Evolutionary conservation across 768 basidiomycete genomes (phyloP).

Genomic region (Termitomyces sp.): DNA sequence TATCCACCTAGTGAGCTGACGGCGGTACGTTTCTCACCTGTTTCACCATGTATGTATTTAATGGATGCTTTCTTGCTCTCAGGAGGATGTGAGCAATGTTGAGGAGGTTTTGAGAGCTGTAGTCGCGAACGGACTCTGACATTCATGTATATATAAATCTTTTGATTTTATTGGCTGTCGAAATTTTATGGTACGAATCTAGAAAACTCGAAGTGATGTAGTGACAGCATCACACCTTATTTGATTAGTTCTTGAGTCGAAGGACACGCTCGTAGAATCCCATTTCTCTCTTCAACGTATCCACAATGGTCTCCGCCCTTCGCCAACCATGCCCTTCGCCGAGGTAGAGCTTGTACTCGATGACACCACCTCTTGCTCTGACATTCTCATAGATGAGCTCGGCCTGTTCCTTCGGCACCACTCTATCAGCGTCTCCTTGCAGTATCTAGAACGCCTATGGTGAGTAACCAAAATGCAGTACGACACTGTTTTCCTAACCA

Average conservation of each 20-base stretch:
- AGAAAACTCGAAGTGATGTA: background rate
- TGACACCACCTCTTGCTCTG: conserved; percentile 39
- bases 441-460: conserved; percentile 39
- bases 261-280: conserved; percentile 48
- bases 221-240: background rate
- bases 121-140: conserved; percentile 3
- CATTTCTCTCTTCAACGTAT: conserved; percentile 47
- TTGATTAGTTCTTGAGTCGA: conserved; percentile 16
- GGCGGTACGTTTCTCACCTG: background rate
- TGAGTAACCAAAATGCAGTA: background rate
- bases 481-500: conserved; percentile 35
- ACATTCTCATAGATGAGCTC: conserved; percentile 51
- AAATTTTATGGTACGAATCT: background rate
- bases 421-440: conserved; percentile 57
- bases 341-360: conserved; percentile 54
- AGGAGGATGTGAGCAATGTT: conserved; percentile 11
- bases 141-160: background rate
- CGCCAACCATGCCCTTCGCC: conserved; percentile 68
- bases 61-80: background rate
- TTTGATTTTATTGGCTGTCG: background rate
- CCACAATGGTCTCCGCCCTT: conserved; percentile 46
- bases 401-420: conserved; percentile 67
- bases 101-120: conserved; percentile 5
- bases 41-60: background rate
- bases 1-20: conserved; percentile 1